Conservation (phyloP, 148 eudicot genomes). For the Silene latifolia region DNA sequence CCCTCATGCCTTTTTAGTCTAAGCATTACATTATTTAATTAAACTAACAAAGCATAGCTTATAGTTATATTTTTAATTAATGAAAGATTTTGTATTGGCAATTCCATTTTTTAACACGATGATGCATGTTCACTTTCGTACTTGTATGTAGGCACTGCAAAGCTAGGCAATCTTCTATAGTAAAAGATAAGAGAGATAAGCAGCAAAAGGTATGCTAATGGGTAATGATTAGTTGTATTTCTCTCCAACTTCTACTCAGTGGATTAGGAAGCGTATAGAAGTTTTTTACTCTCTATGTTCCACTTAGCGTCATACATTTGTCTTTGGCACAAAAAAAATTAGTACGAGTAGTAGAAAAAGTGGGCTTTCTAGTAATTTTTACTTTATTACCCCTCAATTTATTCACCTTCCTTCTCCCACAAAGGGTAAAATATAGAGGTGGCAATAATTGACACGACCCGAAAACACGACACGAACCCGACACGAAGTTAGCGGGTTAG, state of each 20-base stretch:
- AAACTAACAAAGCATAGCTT: neutral
- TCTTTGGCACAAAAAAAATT: neutral
- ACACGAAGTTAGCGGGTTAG: no score
- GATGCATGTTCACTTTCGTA: neutral
- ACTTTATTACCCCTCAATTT: neutral
- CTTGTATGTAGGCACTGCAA: slow-evolving; percentile 70
- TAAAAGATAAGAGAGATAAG: slow-evolving; percentile 90
- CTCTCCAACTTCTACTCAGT: neutral
- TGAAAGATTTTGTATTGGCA: neutral
- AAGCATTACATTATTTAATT: no score
- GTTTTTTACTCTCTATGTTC: neutral
- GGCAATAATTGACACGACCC: no score
- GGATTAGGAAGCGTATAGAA: neutral
- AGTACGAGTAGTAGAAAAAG: neutral
- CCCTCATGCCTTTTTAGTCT: neutral
- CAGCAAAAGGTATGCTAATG: slow-evolving; percentile 60
- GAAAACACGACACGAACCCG: no score
- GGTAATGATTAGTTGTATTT: neutral
- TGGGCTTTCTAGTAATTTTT: neutral
- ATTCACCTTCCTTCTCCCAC: neutral
- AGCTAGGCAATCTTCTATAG: slow-evolving; percentile 76
- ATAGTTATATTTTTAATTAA: neutral
- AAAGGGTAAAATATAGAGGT: no score
- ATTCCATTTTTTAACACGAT: neutral
- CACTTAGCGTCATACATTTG: neutral